Evolutionary conservation across 2,329 filamentous ascomycete species (phyloP), one percentile per base, ranked within the genome.

Genomic region (Ophiostoma ulmi): DNA sequence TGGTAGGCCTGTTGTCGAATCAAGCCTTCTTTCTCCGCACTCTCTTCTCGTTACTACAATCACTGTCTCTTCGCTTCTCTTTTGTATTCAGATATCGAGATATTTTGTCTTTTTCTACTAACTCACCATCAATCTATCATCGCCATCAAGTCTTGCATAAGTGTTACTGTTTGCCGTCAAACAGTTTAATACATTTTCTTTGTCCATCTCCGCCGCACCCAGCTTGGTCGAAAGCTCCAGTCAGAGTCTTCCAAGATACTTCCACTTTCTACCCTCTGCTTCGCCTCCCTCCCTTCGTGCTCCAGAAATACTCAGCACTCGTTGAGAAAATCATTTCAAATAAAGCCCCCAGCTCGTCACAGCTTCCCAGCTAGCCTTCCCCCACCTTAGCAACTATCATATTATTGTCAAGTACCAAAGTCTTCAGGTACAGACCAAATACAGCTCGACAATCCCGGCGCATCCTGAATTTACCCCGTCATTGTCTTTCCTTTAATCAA

Each of bases 371-470:
- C 58, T 63, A 63, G 52, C 52, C 52, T 58, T 63, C 58, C 58
- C 58, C 58, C 58, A 63, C 58, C 58, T 63, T n/a, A 36, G 31
- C 2, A 63, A 17, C 31, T 14, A 35, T 63, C 31, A 36, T n/a
- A 63, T 63, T 36, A 36, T 36, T 61, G n/a, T 20, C 55, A 31
- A 61, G 17, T 48, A 20, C 14, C 14, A 48, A 20, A 48, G n/a
- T 20, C 5, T 48, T 20, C 44, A 48, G 44, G 44, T 48, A 48
- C 17, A 48, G 44, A 17, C 44, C 58, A 63, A 36, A 58, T 10
- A 22, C 48, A 55, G 58, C 58, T 63, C 58, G 31, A 63, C n/a
- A 8, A 31, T 63, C 58, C 58, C 58, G 58, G 58, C 58, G 58
- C 58, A 63, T 63, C 58, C 31, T 63, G 31, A 36, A n/a, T 63